Evolutionary conservation across 495 filamentous ascomycete species (phyloP), one percentile per base, ranked within the genome.

Genomic region (Neohortaea acidophila): DNA sequence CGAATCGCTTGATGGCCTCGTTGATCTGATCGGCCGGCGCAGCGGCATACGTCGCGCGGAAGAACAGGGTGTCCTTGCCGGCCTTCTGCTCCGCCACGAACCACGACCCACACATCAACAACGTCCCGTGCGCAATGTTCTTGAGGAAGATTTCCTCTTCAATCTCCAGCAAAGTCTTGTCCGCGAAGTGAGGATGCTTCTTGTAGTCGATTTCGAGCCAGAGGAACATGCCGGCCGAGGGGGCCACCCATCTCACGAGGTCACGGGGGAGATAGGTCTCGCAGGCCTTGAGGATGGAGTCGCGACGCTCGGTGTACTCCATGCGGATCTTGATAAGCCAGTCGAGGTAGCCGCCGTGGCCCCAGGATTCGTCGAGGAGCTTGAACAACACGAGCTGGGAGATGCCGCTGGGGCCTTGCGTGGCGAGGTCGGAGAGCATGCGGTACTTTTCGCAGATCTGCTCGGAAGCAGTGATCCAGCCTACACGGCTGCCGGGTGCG

Each of bases 221-320:
- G 52, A 83, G 77, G 68, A 97, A 97, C 89, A 97, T 97, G 53
- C 89, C 89, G n/a, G 89, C 86, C 24, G 68, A 66, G 2, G 89
- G 86, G 5, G 80, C 63, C 24, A 59, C 68, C 91, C 89, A 97
- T 59, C 72, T 79, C 10, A 81, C 80, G 29, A 97, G 62, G 32
- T 82, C 77, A 18, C 54, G 56, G 0, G 89, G 89, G 21, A 97
- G 58, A 41, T 77, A 70, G 48, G 69, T 68, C 60, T 93, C 84
- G 47, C 84, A 94, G 0, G 89, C 84, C 21, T 68, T 66, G n/a
- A 92, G 63, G 35, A 97, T 66, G 11, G 71, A 65, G 49, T 94
- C 69, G 24, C 89, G 60, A 27, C 87, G 70, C 43, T 62, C 57
- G 13, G 86, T 89, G 51, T 97, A 97, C 55, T 83, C 70, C 54